These are phyloP conservation scores for Harrya chromipes DNA, from an alignment of 768 basidiomycete species.

Conservation along the genomic window DNA sequence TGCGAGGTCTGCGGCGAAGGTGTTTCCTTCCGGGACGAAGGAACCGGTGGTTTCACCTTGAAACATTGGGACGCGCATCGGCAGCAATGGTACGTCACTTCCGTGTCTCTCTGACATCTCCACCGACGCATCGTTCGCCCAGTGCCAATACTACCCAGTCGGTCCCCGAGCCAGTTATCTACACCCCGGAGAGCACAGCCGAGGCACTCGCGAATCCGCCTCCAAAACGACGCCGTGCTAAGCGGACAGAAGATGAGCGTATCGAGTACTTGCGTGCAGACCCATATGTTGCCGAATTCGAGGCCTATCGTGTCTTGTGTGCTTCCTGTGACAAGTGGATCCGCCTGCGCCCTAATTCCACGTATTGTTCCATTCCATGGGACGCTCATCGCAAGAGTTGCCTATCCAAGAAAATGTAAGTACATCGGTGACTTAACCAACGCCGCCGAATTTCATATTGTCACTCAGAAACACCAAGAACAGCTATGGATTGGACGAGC, in stretches of 20 bases:
- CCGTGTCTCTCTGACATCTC: conserved; percentile 3
- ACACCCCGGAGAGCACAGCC: conserved; percentile 41
- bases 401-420: conserved; percentile 73
- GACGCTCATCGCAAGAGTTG: conserved; percentile 84
- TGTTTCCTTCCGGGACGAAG: conserved; percentile 66
- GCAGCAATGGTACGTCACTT: conserved; percentile 47
- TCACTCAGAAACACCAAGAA: conserved; percentile 42
- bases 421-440: conserved; percentile 6
- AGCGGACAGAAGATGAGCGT: conserved; percentile 74
- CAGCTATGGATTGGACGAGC: conserved; percentile 57
- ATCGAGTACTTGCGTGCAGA: conserved; percentile 67
- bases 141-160: conserved; percentile 33
- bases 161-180: conserved; percentile 38
- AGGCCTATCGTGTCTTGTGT: conserved; percentile 77
- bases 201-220: conserved; percentile 46
- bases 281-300: conserved; percentile 77
- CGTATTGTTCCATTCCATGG: conserved; percentile 87
- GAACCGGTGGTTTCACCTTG: conserved; percentile 59
- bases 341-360: conserved; percentile 79
- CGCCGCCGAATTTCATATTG: conserved; percentile 6
- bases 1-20: conserved; percentile 61
- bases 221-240: conserved; percentile 66
- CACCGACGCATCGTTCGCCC: conserved; percentile 6
- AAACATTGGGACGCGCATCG: conserved; percentile 71
- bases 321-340: conserved; percentile 85